Evolutionary conservation across 257 asterid genomes (phyloP).

Genomic region (Jacaranda mimosifolia): DNA sequence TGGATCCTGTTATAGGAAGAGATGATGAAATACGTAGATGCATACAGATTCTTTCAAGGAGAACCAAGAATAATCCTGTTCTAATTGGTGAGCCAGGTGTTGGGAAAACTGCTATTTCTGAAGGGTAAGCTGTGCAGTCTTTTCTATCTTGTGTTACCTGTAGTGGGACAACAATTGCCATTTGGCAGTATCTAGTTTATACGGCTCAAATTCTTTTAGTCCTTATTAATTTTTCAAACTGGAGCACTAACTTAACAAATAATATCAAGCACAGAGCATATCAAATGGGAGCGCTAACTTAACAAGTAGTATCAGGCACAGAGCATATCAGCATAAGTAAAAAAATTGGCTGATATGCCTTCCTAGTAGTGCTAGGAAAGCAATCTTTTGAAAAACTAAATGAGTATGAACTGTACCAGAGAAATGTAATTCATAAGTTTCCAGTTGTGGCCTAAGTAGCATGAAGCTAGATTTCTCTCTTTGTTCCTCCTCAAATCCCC

Average conservation of each 20-base stretch:
- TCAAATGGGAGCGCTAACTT: too few species aligned
- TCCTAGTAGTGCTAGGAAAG: slow-evolving; percentile 6
- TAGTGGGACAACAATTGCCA: background rate
- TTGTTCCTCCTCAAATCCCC: too few species aligned
- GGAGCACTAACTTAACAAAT: too few species aligned
- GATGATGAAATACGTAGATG: slow-evolving; percentile 98
- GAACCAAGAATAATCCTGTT: slow-evolving; percentile 96
- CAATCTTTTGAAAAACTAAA: background rate
- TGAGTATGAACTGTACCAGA: background rate
- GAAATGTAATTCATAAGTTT: background rate
- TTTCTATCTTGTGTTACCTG: slow-evolving; percentile 7
- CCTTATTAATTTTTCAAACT: too few species aligned
- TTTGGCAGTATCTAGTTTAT: background rate
- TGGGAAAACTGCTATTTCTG: slow-evolving; percentile 97
- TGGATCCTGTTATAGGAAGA: slow-evolving; percentile 98
- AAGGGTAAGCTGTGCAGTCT: slow-evolving; percentile 66
- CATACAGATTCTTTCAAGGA: slow-evolving; percentile 95
- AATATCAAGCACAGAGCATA: too few species aligned
- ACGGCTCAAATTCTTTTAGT: background rate
- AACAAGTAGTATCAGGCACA: too few species aligned
- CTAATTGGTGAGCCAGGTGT: slow-evolving; percentile 98
- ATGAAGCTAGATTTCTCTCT: too few species aligned
- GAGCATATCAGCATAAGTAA: slow-evolving; percentile 1
- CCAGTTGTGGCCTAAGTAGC: background rate
- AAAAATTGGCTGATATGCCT: slow-evolving; percentile 4